Base-by-base conservation (phyloP, 2,329 filamentous ascomycete species). In the Aspergillus japonicus region DNA sequence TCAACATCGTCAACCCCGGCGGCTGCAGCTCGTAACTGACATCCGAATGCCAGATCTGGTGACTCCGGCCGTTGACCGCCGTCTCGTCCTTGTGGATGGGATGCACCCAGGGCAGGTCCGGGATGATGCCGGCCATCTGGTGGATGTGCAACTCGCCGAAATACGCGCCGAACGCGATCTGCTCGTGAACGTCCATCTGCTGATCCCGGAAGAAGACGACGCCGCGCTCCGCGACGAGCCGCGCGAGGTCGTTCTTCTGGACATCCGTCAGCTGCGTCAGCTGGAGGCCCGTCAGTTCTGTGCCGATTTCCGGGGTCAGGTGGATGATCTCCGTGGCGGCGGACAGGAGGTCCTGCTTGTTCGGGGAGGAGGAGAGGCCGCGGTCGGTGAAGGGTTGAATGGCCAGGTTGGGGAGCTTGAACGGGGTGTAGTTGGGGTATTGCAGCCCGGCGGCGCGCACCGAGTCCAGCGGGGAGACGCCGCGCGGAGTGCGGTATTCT, bases 171-270 rank as follows among this genome's bases (percentile, higher is more conserved):
- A 83, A 70, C 31, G 71, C 69, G 24, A 79, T 77, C 35, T 66
- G 62, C 47, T 60, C 42, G 12, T 66, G 56, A 1, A 59, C 58
- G 4, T 58, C 59, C 24, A 88, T 66, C 47, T 55, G 42, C 68
- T 87, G 85, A 62, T 86, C 75, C 19, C 86, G 76, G 69, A 88
- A 83, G 68, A 87, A 87, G 2, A 87, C 84, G 2, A 87, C 84
- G 35, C 82, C 84, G 24, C 85, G 73, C 72, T 87, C 84, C 0
- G 85, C 85, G 55, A 87, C 83, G 35, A 87, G 71, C 2, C 87
- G 73, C 0, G 83, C 85, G 2, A 87, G 77, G 67, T 87, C 85
- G 62, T 87, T 84, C 33, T 82, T 83, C 62, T 82, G 80, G 1
- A 70, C 71, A 49, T 81, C 75, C 5, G 73, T 81, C 35, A 83